These are phyloP conservation scores for Diaporthe ilicicola DNA, from an alignment of 2,329 filamentous ascomycete genomes.

Conservation along the genomic window DNA sequence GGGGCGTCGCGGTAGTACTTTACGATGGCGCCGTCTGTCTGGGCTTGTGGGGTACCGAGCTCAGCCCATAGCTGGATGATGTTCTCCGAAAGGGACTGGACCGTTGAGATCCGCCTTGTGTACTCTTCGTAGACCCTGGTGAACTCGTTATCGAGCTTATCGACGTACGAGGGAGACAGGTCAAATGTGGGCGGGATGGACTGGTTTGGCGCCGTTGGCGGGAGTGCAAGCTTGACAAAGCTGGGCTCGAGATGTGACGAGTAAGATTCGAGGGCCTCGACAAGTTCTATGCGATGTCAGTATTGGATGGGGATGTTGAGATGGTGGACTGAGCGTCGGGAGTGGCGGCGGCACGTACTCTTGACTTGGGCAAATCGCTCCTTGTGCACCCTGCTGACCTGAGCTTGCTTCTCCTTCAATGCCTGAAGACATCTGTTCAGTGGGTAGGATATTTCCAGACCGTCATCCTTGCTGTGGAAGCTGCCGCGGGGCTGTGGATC, in stretches of 20 bases:
- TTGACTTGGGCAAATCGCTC: constrained; percentile 96
- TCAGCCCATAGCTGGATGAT: constrained; percentile 97
- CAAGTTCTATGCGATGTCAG: constrained; percentile 73
- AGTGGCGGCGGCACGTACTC: constrained; percentile 64
- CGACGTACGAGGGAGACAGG: constrained; percentile 88
- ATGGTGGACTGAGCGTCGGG: not conserved
- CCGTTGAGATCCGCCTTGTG: constrained; percentile 78
- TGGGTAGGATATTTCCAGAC: constrained; percentile 82
- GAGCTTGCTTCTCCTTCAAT: constrained; percentile 86
- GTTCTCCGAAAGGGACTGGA: constrained; percentile 79
- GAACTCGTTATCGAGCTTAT: constrained; percentile 88
- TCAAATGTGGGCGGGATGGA: constrained; percentile 86
- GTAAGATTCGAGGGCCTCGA: constrained; percentile 92
- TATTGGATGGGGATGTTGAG: constrained; percentile 30
- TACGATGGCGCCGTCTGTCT: constrained; percentile 87
- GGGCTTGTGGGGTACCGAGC: constrained; percentile 90
- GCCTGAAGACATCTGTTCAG: constrained; percentile 79
- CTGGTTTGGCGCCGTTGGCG: constrained; percentile 80
- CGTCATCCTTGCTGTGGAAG: constrained; percentile 71
- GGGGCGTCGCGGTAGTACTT: constrained; percentile 90
- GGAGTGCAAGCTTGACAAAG: constrained; percentile 86
- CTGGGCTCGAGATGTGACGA: constrained; percentile 92
- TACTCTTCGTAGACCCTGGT: constrained; percentile 97
- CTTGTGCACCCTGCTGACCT: constrained; percentile 82
- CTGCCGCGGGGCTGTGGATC: constrained; percentile 73